Base-by-base conservation (phyloP, 2,329 filamentous ascomycete species). In the Fusarium mangiferae region DNA sequence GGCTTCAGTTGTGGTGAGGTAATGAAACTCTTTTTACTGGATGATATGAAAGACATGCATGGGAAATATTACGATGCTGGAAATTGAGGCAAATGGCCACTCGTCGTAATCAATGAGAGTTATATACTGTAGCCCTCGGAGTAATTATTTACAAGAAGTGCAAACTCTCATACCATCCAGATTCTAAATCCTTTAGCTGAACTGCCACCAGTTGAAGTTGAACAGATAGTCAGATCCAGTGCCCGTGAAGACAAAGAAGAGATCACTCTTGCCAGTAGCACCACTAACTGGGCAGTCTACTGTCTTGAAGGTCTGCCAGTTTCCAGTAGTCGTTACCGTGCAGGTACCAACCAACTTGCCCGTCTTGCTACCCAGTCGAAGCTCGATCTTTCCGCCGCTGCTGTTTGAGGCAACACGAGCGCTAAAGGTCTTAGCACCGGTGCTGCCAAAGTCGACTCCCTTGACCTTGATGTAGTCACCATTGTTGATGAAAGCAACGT, bases 131-230 rank as follows among this genome's bases (percentile, higher is more conserved):
- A 30, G 24, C 18, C 17, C 5, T 7, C 14, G 1, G 11, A 14
- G 4, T 4, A 13, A 18, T 10, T 28, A n/a, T 28, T 4, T n/a
- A 55, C 35, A 55, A n/a, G 51, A 55, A 28, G 24, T 18, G 2
- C 20, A 41, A 28, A 10, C 20, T 30, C 14, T 41, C 11, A 30
- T 6, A 13, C 4, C 10, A 3, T n/a, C 14, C 15, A 13, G 0
- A 18, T 14, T 14, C 4, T 2, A 39, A 18, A 3, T 4, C 6
- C 4, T 14, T 18, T 20, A 67, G 15, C 38, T 52, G 0, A 68
- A 68, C 15, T 68, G 63, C 65, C 65, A 68, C 65, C 65, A 68
- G 45, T 68, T 68, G 3, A 68, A 52, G 18, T 68, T 68, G 2
- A 68, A 68, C 35, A 68, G 4, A 5, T 46, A 38, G 20, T 44